Evolutionary conservation across 2,329 filamentous ascomycete genomes (phyloP), one percentile per base, ranked within the genome.

Genomic region (Monosporascus sp.): DNA sequence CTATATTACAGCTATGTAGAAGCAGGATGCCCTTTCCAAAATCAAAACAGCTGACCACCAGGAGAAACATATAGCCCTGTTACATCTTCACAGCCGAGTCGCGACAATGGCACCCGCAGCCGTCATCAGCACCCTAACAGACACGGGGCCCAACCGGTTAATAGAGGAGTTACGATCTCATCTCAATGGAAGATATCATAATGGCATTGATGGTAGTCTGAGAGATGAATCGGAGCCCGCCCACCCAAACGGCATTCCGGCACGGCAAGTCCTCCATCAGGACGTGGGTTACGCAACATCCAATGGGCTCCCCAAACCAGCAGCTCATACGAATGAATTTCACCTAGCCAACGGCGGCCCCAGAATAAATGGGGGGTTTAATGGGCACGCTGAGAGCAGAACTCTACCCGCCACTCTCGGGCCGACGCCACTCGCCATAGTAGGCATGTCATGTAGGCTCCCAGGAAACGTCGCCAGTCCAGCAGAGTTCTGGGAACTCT

Each of bases 401-500:
- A 17, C 51, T 19, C 37, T 56, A 1, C 7, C 24, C 4, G 49
- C 56, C 4, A 60, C 55, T 31, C 48, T 53, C 9, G 62, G 61
- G 50, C 6, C 36, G 9, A 62, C 57, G 57, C 69, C 69, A 31
- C 67, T 72, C 49, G 70, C 70, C 20, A 68, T 68, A 48, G 64
- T 72, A 19, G 68, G 67, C 43, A 71, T 71, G 65, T 64, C 67
- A 9, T 72, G 69, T 51, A 65, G 71, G 37, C 59, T 72, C 3
- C 67, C 71, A 14, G 70, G 70, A 17, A 67, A 68, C 51, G 67
- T 71, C 1, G 62, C 65, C 4, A 69, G 62, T 27, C 63, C 69
- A 6, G 67, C 69, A 17, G 68, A 71, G 53, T 70, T 73, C 44
- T 73, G 71, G 71, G 68, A 72, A 58, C 54, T 73, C 16, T 67